phyloP scores from a whole-genome alignment of 164 flowering plant genomes.

The Kingdonia uniflora region DNA sequence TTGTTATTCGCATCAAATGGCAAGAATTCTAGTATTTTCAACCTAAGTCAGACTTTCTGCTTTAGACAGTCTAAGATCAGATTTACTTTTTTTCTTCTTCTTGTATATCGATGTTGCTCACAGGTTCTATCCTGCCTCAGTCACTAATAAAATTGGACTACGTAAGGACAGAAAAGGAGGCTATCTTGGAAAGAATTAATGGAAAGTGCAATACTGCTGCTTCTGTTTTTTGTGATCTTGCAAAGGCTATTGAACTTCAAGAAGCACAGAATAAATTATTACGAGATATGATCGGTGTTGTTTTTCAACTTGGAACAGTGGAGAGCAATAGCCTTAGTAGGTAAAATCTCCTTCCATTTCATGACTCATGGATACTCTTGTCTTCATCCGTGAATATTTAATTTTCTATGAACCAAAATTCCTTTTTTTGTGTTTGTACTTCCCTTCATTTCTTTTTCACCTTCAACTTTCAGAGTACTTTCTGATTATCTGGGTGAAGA shows the following conservation, averaged over 20 bases:
- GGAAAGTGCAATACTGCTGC: constrained; percentile 33
- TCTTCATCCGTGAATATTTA: too few species aligned
- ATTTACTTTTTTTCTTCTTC: too few species aligned
- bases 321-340: constrained; percentile 9
- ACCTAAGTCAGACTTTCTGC: too few species aligned
- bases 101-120: constrained; percentile 4
- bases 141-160: constrained; percentile 2
- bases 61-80: neutral
- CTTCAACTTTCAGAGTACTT: constrained; percentile 34
- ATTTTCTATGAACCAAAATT: too few species aligned
- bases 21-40: too few species aligned
- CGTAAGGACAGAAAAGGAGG: constrained; percentile 21
- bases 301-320: constrained; percentile 58
- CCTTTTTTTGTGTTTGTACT: too few species aligned
- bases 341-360: constrained; percentile 8
- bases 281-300: constrained; percentile 49
- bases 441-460: too few species aligned
- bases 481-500: constrained; percentile 61
- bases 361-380: too few species aligned
- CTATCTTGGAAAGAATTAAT: constrained; percentile 24
- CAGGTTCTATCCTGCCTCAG: constrained; percentile 23
- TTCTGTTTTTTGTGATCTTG: constrained; percentile 27
- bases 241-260: constrained; percentile 3
- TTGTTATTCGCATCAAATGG: too few species aligned
- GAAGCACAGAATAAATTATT: constrained; percentile 9